A percentile compares a stretch with the other conserved stretches of the same genome.
Evolutionary conservation across 2,329 filamentous ascomycete genomes (phyloP).

Genomic region (Sarocladium oryzae): DNA sequence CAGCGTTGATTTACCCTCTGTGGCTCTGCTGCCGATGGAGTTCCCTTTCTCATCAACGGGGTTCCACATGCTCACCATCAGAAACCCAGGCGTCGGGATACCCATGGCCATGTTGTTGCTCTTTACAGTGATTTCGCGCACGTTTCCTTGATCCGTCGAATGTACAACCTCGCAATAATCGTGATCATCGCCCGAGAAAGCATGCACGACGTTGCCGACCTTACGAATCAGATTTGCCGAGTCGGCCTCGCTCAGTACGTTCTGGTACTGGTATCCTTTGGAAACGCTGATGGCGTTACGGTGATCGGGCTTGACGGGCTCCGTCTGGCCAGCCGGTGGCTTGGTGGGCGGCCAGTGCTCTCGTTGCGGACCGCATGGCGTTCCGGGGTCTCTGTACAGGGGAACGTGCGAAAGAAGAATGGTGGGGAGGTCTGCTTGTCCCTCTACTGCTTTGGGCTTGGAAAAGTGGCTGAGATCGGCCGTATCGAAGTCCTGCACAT

Average conservation of each 20-base stretch:
- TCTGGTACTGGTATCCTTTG: conserved; percentile 92
- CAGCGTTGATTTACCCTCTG: conserved; percentile 49
- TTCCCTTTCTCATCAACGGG: conserved; percentile 61
- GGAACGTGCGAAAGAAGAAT: conserved; percentile 89
- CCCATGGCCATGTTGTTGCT: conserved; percentile 96
- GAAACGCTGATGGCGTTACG: conserved; percentile 72
- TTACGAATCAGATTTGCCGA: conserved; percentile 70
- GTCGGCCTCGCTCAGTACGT: conserved; percentile 73
- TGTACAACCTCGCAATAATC: conserved; percentile 94
- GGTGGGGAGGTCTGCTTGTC: conserved; percentile 66
- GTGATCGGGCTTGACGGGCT: conserved; percentile 53
- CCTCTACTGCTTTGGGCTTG: conserved; percentile 21
- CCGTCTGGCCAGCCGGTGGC: conserved; percentile 50
- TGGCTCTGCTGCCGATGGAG: conserved; percentile 34
- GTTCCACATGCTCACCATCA: conserved; percentile 88
- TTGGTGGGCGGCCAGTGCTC: conserved; percentile 74
- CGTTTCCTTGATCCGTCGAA: conserved; percentile 56
- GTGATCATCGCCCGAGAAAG: conserved; percentile 95
- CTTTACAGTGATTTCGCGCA: conserved; percentile 89
- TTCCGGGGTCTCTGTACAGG: conserved; percentile 72
- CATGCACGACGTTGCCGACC: conserved; percentile 74
- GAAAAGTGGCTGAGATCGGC: conserved; percentile 26
- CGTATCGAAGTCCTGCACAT: conserved; percentile 50
- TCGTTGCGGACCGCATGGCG: conserved; percentile 78
- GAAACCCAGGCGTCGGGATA: conserved; percentile 77